Evolutionary conservation across 495 filamentous ascomycete genomes (phyloP).

Genomic region (Paragyromitra xinjiangensis): DNA sequence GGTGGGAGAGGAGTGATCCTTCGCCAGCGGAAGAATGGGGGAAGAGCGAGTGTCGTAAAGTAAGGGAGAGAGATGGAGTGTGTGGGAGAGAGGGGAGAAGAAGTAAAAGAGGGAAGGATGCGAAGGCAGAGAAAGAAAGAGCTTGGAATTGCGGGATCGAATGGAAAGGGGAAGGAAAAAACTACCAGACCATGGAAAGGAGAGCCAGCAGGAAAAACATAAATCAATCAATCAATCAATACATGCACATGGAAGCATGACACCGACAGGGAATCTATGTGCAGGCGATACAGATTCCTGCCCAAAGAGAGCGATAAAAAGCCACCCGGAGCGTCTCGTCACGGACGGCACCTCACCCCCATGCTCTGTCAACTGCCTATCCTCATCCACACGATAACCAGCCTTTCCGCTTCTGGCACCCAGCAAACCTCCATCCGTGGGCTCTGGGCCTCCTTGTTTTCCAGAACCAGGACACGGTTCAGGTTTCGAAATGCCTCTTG

Average conservation of each 20-base stretch:
- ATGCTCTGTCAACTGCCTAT: conserved; percentile 28
- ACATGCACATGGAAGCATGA: conserved; percentile 40
- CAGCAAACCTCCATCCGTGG: conserved; percentile 24
- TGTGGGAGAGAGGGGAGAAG: conserved; percentile 48
- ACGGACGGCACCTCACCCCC: conserved; percentile 37
- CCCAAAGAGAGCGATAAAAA: conserved; percentile 49
- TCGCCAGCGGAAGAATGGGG: conserved; percentile 48
- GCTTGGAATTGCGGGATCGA: conserved; percentile 53
- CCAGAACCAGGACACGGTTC: conserved; percentile 48
- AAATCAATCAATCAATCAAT: conserved; percentile 47
- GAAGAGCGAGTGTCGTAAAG: conserved; percentile 50
- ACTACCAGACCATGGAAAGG: conserved; percentile 42
- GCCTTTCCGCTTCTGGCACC: conserved; percentile 37
- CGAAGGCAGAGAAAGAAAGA: conserved; percentile 49
- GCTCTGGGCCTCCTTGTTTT: conserved; percentile 36
- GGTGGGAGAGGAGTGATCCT: conserved; percentile 32
- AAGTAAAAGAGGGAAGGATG: conserved; percentile 51
- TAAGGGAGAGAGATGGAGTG: conserved; percentile 41
- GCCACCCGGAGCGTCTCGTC: conserved; percentile 42
- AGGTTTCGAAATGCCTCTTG: conserved; percentile 47
- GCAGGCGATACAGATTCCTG: conserved; percentile 34
- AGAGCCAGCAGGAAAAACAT: conserved; percentile 41
- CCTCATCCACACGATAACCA: conserved; percentile 47
- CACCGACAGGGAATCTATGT: conserved; percentile 55
- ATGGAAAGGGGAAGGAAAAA: conserved; percentile 55